Evolutionary conservation across 345 rosid species (phyloP), one percentile per base, ranked within the genome.

Genomic region (Hirschfeldia incana): DNA sequence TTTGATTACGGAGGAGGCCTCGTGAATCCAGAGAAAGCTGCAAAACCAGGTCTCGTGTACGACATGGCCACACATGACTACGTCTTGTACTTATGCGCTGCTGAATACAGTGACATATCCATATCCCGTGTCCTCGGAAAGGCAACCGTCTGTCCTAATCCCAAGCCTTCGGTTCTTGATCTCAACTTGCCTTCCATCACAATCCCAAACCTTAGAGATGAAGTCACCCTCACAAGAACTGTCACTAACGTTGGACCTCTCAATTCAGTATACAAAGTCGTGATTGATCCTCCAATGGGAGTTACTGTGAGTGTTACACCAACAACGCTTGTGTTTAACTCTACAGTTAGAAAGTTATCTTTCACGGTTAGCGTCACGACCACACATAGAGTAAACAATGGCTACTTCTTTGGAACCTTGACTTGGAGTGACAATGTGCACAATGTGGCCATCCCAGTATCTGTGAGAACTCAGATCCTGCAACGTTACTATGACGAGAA

Each of bases 1-100:
- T 88, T 88, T 6, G 87, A 86, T n/a, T 79, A 44, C 4, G 97
- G 98, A 4, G 84, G 89, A 11, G 94, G 92, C 6, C 87, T 87
- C 16, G 82, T 88, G 2, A 85, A 87, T 73, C 91, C 93, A 8
- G 79, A 86, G 1, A 77, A 70, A 30, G 94, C 94, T 15, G 68
- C 76, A 60, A 78, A 64, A 37, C 92, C 91, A 0, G 92, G 94
- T 46, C 82, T 93, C 4, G 66, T 93, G 1, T 88, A 89, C 27
- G 91, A 91, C 36, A 72, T 88, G 28, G 37, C 59, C 29, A 78
- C 80, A 0, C 30, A 77, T 3, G 89, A 87, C 32, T 89, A 91
- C 27, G 26, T 91, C 5, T 75, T 71, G 4, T 85, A 84, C 74
- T 58, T 87, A 3, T 90, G 90, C 17, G 83, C 88, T 33, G 73